Evolutionary conservation across 768 basidiomycete species (phyloP), one percentile per base, ranked within the genome.

Genomic region (Boletus subcaerulescens): DNA sequence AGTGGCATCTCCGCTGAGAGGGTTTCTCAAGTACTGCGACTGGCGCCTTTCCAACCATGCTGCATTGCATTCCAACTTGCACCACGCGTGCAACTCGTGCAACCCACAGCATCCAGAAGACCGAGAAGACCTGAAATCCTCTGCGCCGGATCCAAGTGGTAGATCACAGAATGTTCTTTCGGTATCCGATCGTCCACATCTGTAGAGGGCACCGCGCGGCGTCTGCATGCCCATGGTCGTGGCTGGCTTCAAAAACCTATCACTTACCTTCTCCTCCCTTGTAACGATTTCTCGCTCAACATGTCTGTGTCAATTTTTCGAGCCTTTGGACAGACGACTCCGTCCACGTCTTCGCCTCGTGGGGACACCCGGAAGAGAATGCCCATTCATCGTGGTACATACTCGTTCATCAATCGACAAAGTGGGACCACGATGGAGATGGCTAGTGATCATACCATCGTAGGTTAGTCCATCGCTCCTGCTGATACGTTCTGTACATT

Each of bases 341-440:
- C 56, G 1, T 58, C 61, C 4, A 48, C 64, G 29, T 13, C 56
- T 14, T 39, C 35, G 7, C 0, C 58, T 40, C 66, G 66, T 24
- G 45, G 39, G 12, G 55, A 58, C 29, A 50, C 53, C 7, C 55
- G 58, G 38, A 66, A 65, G 58, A 65, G 50, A 46, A 56, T 61
- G 10, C 55, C 68, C 42, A 60, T 71, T 18, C 60, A 65, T 45
- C 69, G 69, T 50, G 68, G 68, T 47, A 69, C 68, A 1, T 70
- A 69, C 53, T 58, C 65, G 14, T 65, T 71, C 45, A 26, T 57
- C 55, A 70, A 70, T 45, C 63, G 68, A 48, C 69, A 71, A 57
- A 70, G 69, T 20, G 69, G 68, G 36, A 69, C 68, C 20, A 63
- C 69, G 22, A 65, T 69, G 63, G 68, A 67, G 42, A 56, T 69